Evolutionary conservation across 345 rosid species (phyloP), one percentile per base, ranked within the genome.

Genomic region (Salix suchowensis): DNA sequence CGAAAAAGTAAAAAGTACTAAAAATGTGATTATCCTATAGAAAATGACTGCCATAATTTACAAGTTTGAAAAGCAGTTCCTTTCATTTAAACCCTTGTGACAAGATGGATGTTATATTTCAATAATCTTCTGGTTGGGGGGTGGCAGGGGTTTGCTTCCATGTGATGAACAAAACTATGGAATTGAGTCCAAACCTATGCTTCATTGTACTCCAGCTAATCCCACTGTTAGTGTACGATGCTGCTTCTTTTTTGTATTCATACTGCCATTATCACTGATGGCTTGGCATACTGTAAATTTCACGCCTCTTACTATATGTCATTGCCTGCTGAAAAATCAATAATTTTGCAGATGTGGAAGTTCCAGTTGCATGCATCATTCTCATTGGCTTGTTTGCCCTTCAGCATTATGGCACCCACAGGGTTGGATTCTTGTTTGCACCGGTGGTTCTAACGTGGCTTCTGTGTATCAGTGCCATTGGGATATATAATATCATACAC

Each of bases 351-450:
- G 96, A 89, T 66, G 78, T 91, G 54, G 96, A 90, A 85, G 83
- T 90, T 55, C 96, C 97, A 26, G 90, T 88, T 78, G 90, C 97
- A 64, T 94, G 98, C 80, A 67, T 87, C 81, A 85, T 94, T 75
- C 87, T 94, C 76, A 86, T 94, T 34, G 90, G 83, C 84, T 84
- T 94, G 82, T 94, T 94, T 81, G 94, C 98, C 34, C 96, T 94
- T 65, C 98, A 94, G 80, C 98, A 94, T 79, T 91, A 89, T 70
- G 98, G 98, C 58, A 92, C 98, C 68, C 97, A 94, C 80, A 88
- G 82, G 72, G 97, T 94, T 44, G 98, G 97, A 34, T 94, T 88
- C 86, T 85, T 94, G 85, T 94, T 94, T 44, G 97, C 98, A 0
- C 98, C 97, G 0, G 91, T 94, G 84, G 91, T 94, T 73, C 80